These are phyloP conservation scores for Aspergillus caelatus DNA, from an alignment of 2,329 filamentous ascomycete species.

Conservation along the genomic window DNA sequence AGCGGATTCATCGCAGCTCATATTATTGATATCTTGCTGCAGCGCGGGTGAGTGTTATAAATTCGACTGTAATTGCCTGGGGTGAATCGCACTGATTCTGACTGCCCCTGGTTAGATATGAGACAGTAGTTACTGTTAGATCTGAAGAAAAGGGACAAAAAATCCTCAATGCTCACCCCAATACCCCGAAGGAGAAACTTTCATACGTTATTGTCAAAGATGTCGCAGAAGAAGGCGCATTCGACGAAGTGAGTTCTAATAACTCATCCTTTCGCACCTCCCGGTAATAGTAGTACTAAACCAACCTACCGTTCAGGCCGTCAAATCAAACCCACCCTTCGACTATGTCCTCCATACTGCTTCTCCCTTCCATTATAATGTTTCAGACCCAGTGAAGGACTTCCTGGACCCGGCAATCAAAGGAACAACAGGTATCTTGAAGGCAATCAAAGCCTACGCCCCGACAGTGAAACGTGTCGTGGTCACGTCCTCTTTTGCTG, in stretches of 20 bases:
- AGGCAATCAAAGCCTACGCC: slow-evolving; percentile 62
- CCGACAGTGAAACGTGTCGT: slow-evolving; percentile 73
- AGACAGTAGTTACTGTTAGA: slow-evolving; percentile 65
- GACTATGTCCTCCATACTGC: slow-evolving; percentile 76
- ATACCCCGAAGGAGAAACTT: slow-evolving; percentile 58
- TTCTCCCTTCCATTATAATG: slow-evolving; percentile 72
- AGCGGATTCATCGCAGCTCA: slow-evolving; percentile 69
- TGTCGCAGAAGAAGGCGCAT: slow-evolving; percentile 70
- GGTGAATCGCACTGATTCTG: slow-evolving; percentile 9
- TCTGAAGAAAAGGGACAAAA: slow-evolving; percentile 64
- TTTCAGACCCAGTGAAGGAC: slow-evolving; percentile 68
- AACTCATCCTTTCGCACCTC: background rate
- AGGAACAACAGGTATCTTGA: slow-evolving; percentile 65
- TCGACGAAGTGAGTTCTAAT: slow-evolving; percentile 55
- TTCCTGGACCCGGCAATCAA: slow-evolving; percentile 65
- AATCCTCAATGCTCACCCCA: slow-evolving; percentile 59
- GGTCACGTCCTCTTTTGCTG: slow-evolving; percentile 70
- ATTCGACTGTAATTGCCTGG: background rate
- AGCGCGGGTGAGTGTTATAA: slow-evolving; percentile 47
- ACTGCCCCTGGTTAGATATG: slow-evolving; percentile 47
- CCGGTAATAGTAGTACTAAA: slow-evolving; percentile 1
- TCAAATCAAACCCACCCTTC: slow-evolving; percentile 66
- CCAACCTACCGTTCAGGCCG: slow-evolving; percentile 41
- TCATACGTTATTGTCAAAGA: slow-evolving; percentile 72
- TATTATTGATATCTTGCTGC: slow-evolving; percentile 61